Conservation (phyloP, 768 basidiomycete species). For the Ramaria sp. region DNA sequence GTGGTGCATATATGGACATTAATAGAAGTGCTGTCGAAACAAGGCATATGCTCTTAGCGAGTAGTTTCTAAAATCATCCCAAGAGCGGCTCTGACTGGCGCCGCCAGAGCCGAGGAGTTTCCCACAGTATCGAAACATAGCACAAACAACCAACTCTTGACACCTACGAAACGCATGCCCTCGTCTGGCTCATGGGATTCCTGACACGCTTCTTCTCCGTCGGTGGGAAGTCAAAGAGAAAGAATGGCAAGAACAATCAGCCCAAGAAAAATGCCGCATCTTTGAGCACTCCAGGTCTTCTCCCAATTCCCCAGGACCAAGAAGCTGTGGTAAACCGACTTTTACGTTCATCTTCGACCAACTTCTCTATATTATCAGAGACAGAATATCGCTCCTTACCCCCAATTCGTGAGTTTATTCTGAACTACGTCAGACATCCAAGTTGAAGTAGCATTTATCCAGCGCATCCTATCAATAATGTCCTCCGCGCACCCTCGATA, state of each 20-base stretch:
- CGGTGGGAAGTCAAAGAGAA: conserved; percentile 36
- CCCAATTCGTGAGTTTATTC: conserved; percentile 50
- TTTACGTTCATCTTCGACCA: conserved; percentile 63
- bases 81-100: too few relatives aligned
- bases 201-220: conserved; percentile 55
- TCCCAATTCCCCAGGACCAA: conserved; percentile 22
- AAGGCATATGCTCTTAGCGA: too few relatives aligned
- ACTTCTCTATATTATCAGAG: conserved; percentile 47
- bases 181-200: conserved; percentile 44
- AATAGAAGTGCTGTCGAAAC: too few relatives aligned
- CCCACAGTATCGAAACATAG: not conserved
- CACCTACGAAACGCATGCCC: not conserved
- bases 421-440: conserved; percentile 9
- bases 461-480: conserved; percentile 48
- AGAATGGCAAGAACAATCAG: conserved; percentile 17
- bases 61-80: too few relatives aligned
- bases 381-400: conserved; percentile 48
- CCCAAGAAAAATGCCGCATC: conserved; percentile 11
- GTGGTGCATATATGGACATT: too few relatives aligned
- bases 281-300: conserved; percentile 5
- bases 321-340: conserved; percentile 38
- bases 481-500: conserved; percentile 42
- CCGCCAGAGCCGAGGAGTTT: not conserved
- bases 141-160: not conserved
- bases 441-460: conserved; percentile 14